These are phyloP conservation scores for Crithidia thermophila DNA, from an alignment of 208 protist genomes.

Conservation along the genomic window DNA sequence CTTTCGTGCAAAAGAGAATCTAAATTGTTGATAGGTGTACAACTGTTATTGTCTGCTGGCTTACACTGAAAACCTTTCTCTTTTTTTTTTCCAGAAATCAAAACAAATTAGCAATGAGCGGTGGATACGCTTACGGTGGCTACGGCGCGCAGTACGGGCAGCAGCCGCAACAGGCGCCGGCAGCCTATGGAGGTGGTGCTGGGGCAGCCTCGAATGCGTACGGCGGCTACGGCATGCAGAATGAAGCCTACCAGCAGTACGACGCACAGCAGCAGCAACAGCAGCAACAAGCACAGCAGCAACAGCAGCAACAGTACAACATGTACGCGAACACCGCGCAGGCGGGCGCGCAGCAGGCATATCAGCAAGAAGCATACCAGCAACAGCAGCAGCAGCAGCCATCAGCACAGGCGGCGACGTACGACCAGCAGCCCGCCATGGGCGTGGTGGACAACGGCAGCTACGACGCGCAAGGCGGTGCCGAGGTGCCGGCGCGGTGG, in stretches of 20 bases:
- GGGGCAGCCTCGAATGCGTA: slow-evolving; percentile 10
- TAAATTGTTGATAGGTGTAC: too few relatives aligned
- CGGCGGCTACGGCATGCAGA: slow-evolving; percentile 22
- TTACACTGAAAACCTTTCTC: too few relatives aligned
- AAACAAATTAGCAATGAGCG: slow-evolving; percentile 12
- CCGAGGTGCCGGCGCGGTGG: slow-evolving; percentile 76
- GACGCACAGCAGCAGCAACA: slow-evolving; percentile 16
- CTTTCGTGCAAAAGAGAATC: too few relatives aligned
- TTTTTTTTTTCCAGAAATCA: not conserved
- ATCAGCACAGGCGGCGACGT: slow-evolving; percentile 23
- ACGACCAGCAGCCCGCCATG: slow-evolving; percentile 13
- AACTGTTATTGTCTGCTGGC: too few relatives aligned
- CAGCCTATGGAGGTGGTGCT: slow-evolving; percentile 16
- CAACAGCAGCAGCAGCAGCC: slow-evolving; percentile 35
- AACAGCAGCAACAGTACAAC: slow-evolving; percentile 32
- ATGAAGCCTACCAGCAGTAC: slow-evolving; percentile 33
- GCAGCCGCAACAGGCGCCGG: slow-evolving; percentile 32
- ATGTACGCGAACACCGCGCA: slow-evolving; percentile 21
- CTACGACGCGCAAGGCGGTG: not conserved
- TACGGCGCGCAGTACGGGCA: slow-evolving; percentile 31
- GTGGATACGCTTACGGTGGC: slow-evolving; percentile 28
- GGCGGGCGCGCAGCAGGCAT: slow-evolving; percentile 1
- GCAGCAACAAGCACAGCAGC: slow-evolving; percentile 1
- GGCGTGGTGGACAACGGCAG: slow-evolving; percentile 34
- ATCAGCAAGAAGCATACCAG: slow-evolving; percentile 17